phyloP scores from a whole-genome alignment of 805 yeast genomes.

The Blastobotrys attinorum region DNA sequence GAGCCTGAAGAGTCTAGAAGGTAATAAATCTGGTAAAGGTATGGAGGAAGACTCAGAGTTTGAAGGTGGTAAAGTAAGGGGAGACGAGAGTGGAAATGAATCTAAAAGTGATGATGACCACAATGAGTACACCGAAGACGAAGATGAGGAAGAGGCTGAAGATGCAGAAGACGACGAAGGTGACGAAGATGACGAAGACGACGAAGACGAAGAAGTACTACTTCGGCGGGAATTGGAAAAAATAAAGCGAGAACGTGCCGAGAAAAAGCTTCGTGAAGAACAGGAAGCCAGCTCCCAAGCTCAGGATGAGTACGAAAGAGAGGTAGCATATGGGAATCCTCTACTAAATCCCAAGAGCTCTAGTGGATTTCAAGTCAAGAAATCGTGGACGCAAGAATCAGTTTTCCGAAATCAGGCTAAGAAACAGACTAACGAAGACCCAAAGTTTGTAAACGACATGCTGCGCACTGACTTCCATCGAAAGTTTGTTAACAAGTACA shows the following conservation, averaged over 20 bases:
- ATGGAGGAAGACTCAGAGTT: constrained; percentile 14
- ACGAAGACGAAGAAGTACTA: constrained; percentile 28
- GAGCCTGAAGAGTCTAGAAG: constrained; percentile 6
- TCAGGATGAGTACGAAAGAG: constrained; percentile 18
- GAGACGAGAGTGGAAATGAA: neutral
- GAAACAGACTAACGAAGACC: constrained; percentile 18
- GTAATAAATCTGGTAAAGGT: too few relatives aligned
- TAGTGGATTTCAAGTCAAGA: constrained; percentile 18
- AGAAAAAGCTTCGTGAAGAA: constrained; percentile 19
- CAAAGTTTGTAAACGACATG: constrained; percentile 28
- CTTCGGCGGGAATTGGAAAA: constrained; percentile 28
- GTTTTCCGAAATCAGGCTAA: constrained; percentile 30
- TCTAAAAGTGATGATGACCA: constrained; percentile 13
- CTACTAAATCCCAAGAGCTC: constrained; percentile 17
- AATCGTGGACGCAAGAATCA: constrained; percentile 30
- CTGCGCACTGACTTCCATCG: constrained; percentile 32
- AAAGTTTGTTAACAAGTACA: constrained; percentile 29
- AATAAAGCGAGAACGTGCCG: constrained; percentile 28
- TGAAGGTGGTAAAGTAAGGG: constrained; percentile 7
- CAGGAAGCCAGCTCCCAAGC: constrained; percentile 15
- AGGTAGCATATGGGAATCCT: constrained; percentile 29
- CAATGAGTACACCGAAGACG: constrained; percentile 4
- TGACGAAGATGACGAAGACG: constrained; percentile 18
- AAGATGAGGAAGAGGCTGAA: constrained; percentile 13
- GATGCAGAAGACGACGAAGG: constrained; percentile 18